Evolutionary conservation across 2,329 filamentous ascomycete species (phyloP).

Genomic region (Harringtonia lauricola): DNA sequence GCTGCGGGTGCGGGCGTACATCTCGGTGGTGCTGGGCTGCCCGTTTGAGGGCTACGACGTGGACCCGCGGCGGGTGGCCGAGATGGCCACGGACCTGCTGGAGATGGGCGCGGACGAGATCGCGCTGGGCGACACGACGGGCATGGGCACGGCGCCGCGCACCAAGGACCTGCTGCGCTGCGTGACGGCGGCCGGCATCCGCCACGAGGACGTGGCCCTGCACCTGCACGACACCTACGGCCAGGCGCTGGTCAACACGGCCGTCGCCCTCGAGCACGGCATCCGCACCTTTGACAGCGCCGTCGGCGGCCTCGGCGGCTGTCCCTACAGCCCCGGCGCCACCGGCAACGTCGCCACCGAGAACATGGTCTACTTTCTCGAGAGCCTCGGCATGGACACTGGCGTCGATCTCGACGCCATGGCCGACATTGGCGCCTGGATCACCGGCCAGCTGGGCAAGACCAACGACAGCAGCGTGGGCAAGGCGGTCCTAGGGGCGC

Average conservation of each 20-base stretch:
- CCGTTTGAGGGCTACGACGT: conserved; percentile 62
- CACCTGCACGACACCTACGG: conserved; percentile 89
- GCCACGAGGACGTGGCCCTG: conserved; percentile 61
- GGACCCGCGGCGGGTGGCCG: conserved; percentile 50
- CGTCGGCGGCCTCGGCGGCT: conserved; percentile 72
- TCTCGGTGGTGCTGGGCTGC: conserved; percentile 72
- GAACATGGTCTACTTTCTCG: conserved; percentile 69
- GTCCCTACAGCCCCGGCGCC: conserved; percentile 74
- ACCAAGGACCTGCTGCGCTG: conserved; percentile 55
- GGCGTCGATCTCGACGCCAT: conserved; percentile 60
- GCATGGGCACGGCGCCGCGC: conserved; percentile 72
- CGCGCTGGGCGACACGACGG: conserved; percentile 80
- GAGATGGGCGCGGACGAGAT: conserved; percentile 89
- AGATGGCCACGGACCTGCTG: conserved; percentile 58
- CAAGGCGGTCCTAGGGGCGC: conserved; percentile 42
- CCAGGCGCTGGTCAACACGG: conserved; percentile 72
- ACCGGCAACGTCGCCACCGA: conserved; percentile 82
- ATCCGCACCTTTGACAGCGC: conserved; percentile 70
- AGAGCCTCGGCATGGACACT: conserved; percentile 63
- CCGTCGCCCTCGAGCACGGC: conserved; percentile 66
- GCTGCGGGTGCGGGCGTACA: conserved; percentile 64
- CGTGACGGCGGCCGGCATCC: conserved; percentile 54
- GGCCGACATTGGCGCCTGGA: conserved; percentile 61
- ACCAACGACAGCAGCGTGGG: conserved; percentile 56
- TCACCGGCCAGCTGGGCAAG: conserved; percentile 51